A percentile compares a stretch with the other conserved stretches of the same genome.
These are phyloP conservation scores for Dispira simplex DNA, from an alignment of 192 early-diverging fungal genomes.

Conservation along the genomic window DNA sequence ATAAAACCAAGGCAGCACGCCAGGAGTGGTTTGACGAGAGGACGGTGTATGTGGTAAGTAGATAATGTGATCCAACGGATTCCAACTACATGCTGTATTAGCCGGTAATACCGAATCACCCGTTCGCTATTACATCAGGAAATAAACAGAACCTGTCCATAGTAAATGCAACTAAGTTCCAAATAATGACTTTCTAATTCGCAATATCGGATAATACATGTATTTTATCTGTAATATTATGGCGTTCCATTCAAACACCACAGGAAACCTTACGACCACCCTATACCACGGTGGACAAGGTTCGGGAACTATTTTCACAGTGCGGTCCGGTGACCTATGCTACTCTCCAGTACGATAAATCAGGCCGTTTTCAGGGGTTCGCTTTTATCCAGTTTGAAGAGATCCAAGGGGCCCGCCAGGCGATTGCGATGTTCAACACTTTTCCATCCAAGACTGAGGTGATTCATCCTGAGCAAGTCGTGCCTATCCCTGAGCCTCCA, in stretches of 20 bases:
- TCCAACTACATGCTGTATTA: too few relatives aligned
- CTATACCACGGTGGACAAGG: neutral
- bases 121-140: too few relatives aligned
- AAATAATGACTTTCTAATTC: too few relatives aligned
- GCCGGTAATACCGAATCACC: too few relatives aligned
- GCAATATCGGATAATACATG: too few relatives aligned
- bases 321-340: neutral
- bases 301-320: neutral
- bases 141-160: too few relatives aligned
- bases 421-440: neutral
- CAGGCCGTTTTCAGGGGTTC: neutral
- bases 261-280: slow-evolving; percentile 7
- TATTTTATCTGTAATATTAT: too few relatives aligned
- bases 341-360: neutral
- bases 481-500: neutral
- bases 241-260: too few relatives aligned
- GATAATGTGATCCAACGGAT: neutral
- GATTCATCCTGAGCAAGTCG: too few relatives aligned
- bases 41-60: neutral
- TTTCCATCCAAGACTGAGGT: neutral
- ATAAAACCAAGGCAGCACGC: too few relatives aligned
- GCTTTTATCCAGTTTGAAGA: neutral
- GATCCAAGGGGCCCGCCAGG: neutral
- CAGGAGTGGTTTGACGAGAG: neutral
- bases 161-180: too few relatives aligned